These are phyloP conservation scores for Yueomyces sinensis DNA, from an alignment of 805 yeast genomes.

Conservation along the genomic window DNA sequence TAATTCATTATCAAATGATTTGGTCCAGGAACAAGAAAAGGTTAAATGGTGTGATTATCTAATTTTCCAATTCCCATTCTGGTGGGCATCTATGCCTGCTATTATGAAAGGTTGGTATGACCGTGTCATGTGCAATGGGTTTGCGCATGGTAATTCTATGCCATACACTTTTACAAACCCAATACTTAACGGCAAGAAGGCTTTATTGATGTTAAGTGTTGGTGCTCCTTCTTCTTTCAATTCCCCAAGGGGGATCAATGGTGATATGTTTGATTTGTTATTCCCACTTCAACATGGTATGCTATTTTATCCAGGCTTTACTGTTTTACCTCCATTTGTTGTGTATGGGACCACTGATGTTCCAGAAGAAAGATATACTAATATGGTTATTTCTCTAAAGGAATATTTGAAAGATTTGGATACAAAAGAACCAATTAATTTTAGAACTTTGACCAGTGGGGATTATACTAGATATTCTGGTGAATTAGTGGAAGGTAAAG, in stretches of 20 bases:
- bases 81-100: constrained; percentile 21
- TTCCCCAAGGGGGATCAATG: constrained; percentile 11
- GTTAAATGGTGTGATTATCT: constrained; percentile 15
- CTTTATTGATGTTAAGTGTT: constrained; percentile 3
- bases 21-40: constrained; percentile 14
- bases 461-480: constrained; percentile 5
- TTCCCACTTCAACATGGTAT: constrained; percentile 15
- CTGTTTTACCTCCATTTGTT: constrained; percentile 11
- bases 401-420: constrained; percentile 3
- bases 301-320: constrained; percentile 12
- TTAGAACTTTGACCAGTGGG: constrained; percentile 10
- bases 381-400: constrained; percentile 1
- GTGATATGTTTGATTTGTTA: constrained; percentile 11
- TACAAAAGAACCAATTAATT: constrained; percentile 6
- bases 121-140: constrained; percentile 14
- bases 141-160: constrained; percentile 10
- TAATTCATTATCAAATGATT: constrained; percentile 11
- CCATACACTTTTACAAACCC: not conserved
- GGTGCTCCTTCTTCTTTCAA: constrained; percentile 10
- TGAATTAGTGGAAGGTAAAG: constrained; percentile 7
- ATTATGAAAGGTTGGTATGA: constrained; percentile 20
- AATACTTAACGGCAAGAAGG: constrained; percentile 11
- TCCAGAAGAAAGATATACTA: constrained; percentile 2
- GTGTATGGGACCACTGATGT: constrained; percentile 4
- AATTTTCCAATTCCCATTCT: constrained; percentile 14